Conservation (phyloP, 2,329 filamentous ascomycete species). For the Pyricularia sp. region DNA sequence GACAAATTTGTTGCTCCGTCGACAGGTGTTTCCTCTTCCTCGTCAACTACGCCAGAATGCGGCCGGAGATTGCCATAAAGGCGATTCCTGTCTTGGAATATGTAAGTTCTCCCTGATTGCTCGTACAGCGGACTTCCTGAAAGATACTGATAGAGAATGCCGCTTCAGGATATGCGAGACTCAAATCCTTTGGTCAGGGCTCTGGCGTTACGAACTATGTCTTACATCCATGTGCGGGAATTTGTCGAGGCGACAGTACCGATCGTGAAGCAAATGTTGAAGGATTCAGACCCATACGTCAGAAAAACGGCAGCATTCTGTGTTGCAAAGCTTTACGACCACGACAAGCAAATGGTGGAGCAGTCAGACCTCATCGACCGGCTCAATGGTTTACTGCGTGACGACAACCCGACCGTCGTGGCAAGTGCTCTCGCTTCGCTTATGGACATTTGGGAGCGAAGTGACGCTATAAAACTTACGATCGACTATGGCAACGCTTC, state of each 20-base stretch:
- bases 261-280: constrained; percentile 72
- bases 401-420: constrained; percentile 96
- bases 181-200: constrained; percentile 86
- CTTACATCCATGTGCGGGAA: constrained; percentile 92
- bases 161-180: constrained; percentile 77
- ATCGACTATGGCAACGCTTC: constrained; percentile 97
- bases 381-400: constrained; percentile 79
- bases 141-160: constrained; percentile 10
- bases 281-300: constrained; percentile 87
- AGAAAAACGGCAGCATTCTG: constrained; percentile 95
- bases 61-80: constrained; percentile 88
- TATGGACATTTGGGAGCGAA: constrained; percentile 98
- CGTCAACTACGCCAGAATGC: constrained; percentile 92
- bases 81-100: constrained; percentile 80
- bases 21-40: constrained; percentile 91
- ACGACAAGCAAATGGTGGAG: constrained; percentile 86
- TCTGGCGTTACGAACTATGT: constrained; percentile 87
- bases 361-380: constrained; percentile 84
- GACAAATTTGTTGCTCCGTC: not conserved
- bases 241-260: constrained; percentile 88
- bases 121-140: not conserved
- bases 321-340: constrained; percentile 95
- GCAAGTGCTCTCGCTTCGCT: constrained; percentile 83
- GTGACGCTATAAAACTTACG: constrained; percentile 93
- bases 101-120: constrained; percentile 30